Percentiles rank a stretch among this genome's conserved stretches.
Evolutionary conservation across 2,329 filamentous ascomycete species (phyloP).

Genomic region (Anthostomella pinea): DNA sequence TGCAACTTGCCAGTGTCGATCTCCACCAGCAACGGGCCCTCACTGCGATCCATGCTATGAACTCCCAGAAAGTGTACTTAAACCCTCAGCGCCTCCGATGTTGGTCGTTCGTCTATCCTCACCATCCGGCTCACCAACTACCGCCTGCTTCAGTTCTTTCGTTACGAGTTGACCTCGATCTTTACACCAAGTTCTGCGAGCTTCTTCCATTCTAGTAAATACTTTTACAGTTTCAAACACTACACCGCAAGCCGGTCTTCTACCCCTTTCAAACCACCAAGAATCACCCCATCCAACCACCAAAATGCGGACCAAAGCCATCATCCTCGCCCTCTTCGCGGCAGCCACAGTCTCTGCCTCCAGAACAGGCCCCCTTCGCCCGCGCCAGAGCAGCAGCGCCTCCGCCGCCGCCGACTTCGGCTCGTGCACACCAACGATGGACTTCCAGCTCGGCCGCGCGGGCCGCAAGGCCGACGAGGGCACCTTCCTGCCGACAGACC

Average conservation of each 20-base stretch:
- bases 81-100: too few species aligned
- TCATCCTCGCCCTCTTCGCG: conserved; percentile 19
- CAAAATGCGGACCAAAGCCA: conserved; percentile 21
- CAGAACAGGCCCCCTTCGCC: conserved; percentile 7
- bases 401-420: conserved; percentile 45
- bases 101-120: too few species aligned
- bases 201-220: conserved; percentile 16
- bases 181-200: conserved; percentile 17
- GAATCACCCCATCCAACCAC: not conserved
- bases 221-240: conserved; percentile 2
- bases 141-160: conserved; percentile 7
- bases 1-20: not conserved
- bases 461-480: conserved; percentile 50
- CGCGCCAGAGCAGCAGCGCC: conserved; percentile 15
- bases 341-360: conserved; percentile 14
- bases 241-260: conserved; percentile 4
- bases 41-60: too few species aligned
- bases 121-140: too few species aligned
- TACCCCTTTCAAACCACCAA: not conserved
- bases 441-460: conserved; percentile 53
- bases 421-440: conserved; percentile 47
- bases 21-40: not conserved
- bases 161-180: conserved; percentile 20
- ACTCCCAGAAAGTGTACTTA: too few species aligned
- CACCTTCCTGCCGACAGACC: conserved; percentile 58